Evolutionary conservation across 1,139 yeast genomes (phyloP).

Genomic region (Saccharomyces uvarum): DNA sequence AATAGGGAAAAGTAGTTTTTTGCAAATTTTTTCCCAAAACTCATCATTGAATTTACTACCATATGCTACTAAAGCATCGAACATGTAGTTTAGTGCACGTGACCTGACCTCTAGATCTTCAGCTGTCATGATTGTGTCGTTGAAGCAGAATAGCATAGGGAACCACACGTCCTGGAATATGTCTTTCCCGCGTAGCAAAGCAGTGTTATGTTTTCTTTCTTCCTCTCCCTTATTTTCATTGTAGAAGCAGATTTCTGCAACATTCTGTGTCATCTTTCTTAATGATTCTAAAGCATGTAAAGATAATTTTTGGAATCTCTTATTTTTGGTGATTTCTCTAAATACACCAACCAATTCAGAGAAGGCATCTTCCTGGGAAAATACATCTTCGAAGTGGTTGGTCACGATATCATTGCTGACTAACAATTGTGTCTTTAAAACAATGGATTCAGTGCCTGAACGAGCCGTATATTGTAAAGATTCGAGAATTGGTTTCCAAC

Average conservation of each 20-base stretch:
- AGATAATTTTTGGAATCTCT: slow-evolving; percentile 70
- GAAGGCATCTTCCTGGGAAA: slow-evolving; percentile 64
- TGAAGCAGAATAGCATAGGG: slow-evolving; percentile 78
- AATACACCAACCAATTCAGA: slow-evolving; percentile 67
- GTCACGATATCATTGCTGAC: slow-evolving; percentile 51
- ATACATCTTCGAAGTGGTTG: slow-evolving; percentile 56
- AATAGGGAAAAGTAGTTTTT: slow-evolving; percentile 77
- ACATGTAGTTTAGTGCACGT: slow-evolving; percentile 72
- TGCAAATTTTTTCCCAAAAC: slow-evolving; percentile 80
- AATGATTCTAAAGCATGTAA: slow-evolving; percentile 76
- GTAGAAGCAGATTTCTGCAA: slow-evolving; percentile 39
- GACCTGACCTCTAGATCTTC: slow-evolving; percentile 93
- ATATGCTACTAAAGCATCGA: slow-evolving; percentile 69
- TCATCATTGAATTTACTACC: slow-evolving; percentile 67
- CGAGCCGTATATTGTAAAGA: slow-evolving; percentile 44
- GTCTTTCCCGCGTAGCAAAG: slow-evolving; percentile 33
- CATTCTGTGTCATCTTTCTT: slow-evolving; percentile 51
- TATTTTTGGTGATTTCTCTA: slow-evolving; percentile 77
- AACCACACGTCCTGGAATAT: slow-evolving; percentile 41
- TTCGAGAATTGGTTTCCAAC: slow-evolving; percentile 87
- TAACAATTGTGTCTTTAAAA: slow-evolving; percentile 54
- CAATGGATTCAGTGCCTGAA: slow-evolving; percentile 45
- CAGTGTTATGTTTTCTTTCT: slow-evolving; percentile 42
- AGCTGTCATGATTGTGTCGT: slow-evolving; percentile 86
- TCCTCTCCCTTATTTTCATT: slow-evolving; percentile 42